Base-by-base conservation (phyloP, 2,329 filamentous ascomycete genomes). In the Ophiostoma quercus region DNA sequence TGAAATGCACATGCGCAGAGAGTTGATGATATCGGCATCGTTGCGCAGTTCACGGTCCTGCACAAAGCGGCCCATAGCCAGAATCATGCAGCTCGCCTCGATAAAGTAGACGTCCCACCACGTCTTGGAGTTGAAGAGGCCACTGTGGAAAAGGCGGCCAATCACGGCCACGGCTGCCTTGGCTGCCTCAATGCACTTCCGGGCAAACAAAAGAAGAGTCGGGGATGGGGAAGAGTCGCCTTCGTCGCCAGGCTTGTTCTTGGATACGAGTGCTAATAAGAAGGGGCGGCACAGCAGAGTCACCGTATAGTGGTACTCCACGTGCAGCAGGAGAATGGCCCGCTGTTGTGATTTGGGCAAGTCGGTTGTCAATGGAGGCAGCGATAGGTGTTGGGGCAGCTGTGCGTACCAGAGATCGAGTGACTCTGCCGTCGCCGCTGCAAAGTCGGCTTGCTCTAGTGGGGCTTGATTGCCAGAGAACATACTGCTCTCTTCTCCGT, bases 301-400 rank as follows among this genome's bases (percentile, higher is more conserved):
- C 4, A 77, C 70, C 0, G 72, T 70, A 62, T 76, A 74, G 29
- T 77, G 78, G 72, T 80, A 79, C 68, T 79, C 73, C 7, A 76
- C 75, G 68, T 81, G 80, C n/a, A 82, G 72, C 41, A 81, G 74
- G 12, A 81, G 68, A 2, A 80, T 73, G 2, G 73, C 73, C 7
- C 76, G 74, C 70, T 73, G 74, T 63, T 73, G 74, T 9, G 72
- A 71, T 9, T 67, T 66, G 22, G 71, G 74, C n/a, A 63, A 51
- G 14, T 73, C 70, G 3, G 73, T 11, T 25, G 25, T 16, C 57
- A 62, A 9, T 32, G 70, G 37, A 2, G 14, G 16, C 14, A 70
- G 63, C 29, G 57, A 73, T 19, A 77, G 72, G 51, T 73, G 68
- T 5, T 65, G 14, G 1, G 71, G 72, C 51, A 73, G 66, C n/a